These are phyloP conservation scores for Rhododendron molle DNA, from an alignment of 148 eudicot species.

Conservation along the genomic window DNA sequence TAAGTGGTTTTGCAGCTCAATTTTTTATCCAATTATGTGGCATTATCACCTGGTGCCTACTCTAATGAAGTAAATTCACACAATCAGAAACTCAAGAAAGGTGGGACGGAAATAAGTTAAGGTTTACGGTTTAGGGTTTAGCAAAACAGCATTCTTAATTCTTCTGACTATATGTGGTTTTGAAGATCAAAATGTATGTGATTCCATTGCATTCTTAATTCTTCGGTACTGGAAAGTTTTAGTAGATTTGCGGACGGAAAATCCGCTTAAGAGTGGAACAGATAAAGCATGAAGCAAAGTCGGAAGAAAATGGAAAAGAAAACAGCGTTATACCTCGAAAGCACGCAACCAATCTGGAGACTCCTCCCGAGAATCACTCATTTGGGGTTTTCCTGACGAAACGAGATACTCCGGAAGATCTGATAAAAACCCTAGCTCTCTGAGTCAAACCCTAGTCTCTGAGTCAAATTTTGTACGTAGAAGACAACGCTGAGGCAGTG, in stretches of 20 bases:
- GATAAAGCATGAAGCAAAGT: neutral
- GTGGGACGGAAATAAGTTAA: too few species aligned
- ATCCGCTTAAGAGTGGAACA: neutral
- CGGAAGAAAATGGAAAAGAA: neutral
- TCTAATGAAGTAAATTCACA: neutral
- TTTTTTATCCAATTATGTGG: neutral
- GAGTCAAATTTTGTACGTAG: neutral
- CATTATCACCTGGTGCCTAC: neutral
- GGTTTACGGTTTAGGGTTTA: neutral
- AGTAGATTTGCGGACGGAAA: neutral
- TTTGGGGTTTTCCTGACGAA: neutral
- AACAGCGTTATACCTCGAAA: slow-evolving; percentile 39
- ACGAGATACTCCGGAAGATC: neutral
- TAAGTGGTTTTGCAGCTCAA: neutral
- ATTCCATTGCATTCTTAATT: neutral
- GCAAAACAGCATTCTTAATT: neutral
- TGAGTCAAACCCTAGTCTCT: neutral
- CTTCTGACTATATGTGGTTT: neutral
- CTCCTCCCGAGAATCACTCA: slow-evolving; percentile 44
- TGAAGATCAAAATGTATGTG: neutral
- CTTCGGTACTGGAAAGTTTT: neutral
- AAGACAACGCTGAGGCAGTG: neutral
- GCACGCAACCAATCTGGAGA: slow-evolving; percentile 76
- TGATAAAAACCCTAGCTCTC: slow-evolving; percentile 3
- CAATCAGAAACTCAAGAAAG: neutral